A percentile compares a stretch with the other conserved stretches of the same genome.
Conservation (phyloP, 306 rosid genomes). For the Vigna nakashimae region DNA sequence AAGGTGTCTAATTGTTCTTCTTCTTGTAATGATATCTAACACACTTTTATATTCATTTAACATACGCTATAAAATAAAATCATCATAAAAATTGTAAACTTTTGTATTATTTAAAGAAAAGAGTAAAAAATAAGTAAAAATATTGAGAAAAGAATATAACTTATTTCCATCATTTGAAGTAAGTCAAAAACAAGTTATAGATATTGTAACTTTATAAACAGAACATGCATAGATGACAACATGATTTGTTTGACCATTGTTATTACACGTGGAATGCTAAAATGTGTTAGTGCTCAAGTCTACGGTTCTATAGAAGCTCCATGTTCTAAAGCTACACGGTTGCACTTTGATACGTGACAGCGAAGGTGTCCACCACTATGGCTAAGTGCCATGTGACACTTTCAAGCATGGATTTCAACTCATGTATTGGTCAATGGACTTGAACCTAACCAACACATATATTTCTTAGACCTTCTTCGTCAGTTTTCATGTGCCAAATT, state of each 20-base stretch:
- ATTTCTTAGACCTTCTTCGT: conserved; percentile 16
- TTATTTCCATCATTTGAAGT: no score
- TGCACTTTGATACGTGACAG: conserved; percentile 53
- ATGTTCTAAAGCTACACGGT: conserved; percentile 41
- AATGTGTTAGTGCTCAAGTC: conserved; percentile 15
- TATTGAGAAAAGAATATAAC: no score
- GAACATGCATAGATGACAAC: not conserved
- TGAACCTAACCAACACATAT: conserved; percentile 52
- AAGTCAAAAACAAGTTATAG: no score
- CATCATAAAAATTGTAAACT: no score
- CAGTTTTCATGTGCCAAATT: conserved; percentile 36
- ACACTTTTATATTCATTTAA: no score
- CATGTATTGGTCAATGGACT: conserved; percentile 49
- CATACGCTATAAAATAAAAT: no score
- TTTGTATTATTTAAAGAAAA: no score
- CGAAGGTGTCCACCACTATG: conserved; percentile 54
- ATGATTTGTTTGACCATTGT: conserved; percentile 29
- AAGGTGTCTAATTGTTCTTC: no score
- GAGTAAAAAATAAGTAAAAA: no score
- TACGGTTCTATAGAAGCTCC: conserved; percentile 5
- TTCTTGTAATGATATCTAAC: no score
- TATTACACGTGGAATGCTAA: conserved; percentile 25
- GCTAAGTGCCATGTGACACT: conserved; percentile 22
- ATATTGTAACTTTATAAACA: not conserved
- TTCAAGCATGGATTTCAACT: conserved; percentile 30